Evolutionary conservation across 352 stramenopile genomes (phyloP).

Genomic region (Phytophthora vignae): DNA sequence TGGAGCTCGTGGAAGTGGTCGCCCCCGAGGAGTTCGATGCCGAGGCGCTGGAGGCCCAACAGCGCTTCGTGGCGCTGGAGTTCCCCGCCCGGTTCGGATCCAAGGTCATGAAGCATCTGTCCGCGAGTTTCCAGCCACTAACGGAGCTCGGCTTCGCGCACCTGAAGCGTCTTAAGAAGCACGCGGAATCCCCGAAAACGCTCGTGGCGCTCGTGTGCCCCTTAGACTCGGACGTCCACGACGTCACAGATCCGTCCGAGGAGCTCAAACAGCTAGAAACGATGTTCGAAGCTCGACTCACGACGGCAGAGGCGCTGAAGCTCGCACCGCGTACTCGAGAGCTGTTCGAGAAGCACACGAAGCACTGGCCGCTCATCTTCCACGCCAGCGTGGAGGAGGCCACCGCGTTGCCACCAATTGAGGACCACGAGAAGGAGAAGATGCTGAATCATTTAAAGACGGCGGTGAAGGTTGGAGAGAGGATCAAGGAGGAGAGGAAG

Average conservation of each 20-base stretch:
- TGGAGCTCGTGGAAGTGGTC: slow-evolving; percentile 57
- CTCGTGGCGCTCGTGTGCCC: slow-evolving; percentile 71
- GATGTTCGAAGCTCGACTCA: slow-evolving; percentile 58
- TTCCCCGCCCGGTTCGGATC: slow-evolving; percentile 74
- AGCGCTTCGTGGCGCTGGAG: slow-evolving; percentile 74
- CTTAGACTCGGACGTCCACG: slow-evolving; percentile 12
- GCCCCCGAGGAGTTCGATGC: slow-evolving; percentile 29
- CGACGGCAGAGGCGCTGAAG: slow-evolving; percentile 63
- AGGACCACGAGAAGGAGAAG: slow-evolving; percentile 39
- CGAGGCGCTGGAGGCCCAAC: slow-evolving; percentile 52
- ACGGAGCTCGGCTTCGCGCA: slow-evolving; percentile 73
- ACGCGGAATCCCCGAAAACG: slow-evolving; percentile 37
- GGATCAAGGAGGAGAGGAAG: slow-evolving; percentile 24
- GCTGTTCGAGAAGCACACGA: slow-evolving; percentile 68
- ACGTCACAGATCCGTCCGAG: slow-evolving; percentile 8
- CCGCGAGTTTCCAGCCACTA: slow-evolving; percentile 57
- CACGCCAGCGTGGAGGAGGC: slow-evolving; percentile 71
- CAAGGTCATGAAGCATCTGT: slow-evolving; percentile 72
- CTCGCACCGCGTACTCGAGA: slow-evolving; percentile 61
- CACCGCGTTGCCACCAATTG: slow-evolving; percentile 48
- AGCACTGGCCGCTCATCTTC: slow-evolving; percentile 80
- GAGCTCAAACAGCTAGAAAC: slow-evolving; percentile 39
- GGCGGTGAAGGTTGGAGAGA: slow-evolving; percentile 34
- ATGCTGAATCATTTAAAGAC: slow-evolving; percentile 39
- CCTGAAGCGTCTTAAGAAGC: slow-evolving; percentile 88